A percentile compares a stretch with the other conserved stretches of the same genome.
Conservation (phyloP, 176 grass and related monocot species). For the Zea luxurians region DNA sequence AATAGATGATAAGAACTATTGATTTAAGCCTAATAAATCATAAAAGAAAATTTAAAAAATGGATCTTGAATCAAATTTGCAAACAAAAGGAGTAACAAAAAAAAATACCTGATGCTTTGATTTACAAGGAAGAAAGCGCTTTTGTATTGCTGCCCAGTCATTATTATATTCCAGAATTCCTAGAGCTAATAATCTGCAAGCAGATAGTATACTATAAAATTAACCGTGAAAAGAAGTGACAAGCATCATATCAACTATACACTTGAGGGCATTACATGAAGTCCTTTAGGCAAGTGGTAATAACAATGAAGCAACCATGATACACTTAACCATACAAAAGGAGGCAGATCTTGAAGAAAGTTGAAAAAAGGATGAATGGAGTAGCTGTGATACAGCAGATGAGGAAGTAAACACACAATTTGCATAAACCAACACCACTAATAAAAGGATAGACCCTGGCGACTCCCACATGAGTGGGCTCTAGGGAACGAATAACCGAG, state of each 20-base stretch:
- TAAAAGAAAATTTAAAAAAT: background rate
- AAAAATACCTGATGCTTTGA: slow-evolving; percentile 74
- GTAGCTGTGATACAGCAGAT: slow-evolving; percentile 8
- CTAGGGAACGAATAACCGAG: too few species aligned
- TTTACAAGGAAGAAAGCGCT: slow-evolving; percentile 94
- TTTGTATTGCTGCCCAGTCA: slow-evolving; percentile 89
- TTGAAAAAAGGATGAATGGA: slow-evolving; percentile 18
- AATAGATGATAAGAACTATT: slow-evolving; percentile 32
- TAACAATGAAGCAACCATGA: slow-evolving; percentile 18
- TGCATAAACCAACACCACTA: slow-evolving; percentile 23
- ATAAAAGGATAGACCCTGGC: too few species aligned
- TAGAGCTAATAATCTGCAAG: slow-evolving; percentile 85
- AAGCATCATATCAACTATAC: background rate
- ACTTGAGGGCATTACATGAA: slow-evolving; percentile 5
- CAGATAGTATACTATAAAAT: slow-evolving; percentile 30
- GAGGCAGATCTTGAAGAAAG: slow-evolving; percentile 4
- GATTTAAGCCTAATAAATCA: slow-evolving; percentile 19
- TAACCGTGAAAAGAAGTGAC: slow-evolving; percentile 22
- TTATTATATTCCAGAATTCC: slow-evolving; percentile 82
- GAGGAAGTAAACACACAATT: slow-evolving; percentile 29
- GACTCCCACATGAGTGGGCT: too few species aligned
- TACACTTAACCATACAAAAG: slow-evolving; percentile 33
- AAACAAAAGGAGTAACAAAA: slow-evolving; percentile 15
- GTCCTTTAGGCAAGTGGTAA: slow-evolving; percentile 22
- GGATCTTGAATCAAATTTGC: slow-evolving; percentile 17